A percentile compares a stretch with the other conserved stretches of the same genome.
Conservation (phyloP, 306 rosid genomes). For the Leucaena leucocephala region DNA sequence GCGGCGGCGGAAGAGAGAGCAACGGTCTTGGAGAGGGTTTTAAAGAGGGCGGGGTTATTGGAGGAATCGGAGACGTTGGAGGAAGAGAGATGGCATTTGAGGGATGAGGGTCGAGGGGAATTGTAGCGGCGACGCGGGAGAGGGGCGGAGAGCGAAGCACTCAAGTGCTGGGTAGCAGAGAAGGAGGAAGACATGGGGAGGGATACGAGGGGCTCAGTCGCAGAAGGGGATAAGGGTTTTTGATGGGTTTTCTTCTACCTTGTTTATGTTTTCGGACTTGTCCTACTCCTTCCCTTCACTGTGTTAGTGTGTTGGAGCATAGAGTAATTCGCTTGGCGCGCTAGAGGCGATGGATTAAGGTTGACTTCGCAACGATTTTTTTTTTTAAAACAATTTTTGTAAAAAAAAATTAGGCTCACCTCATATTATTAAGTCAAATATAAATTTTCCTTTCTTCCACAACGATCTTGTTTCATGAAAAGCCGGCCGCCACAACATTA, state of each 20-base stretch:
- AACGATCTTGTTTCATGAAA: too few species aligned
- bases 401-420: too few species aligned
- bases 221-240: slow-evolving; percentile 39
- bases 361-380: too few species aligned
- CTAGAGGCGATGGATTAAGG: too few species aligned
- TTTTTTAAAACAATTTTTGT: too few species aligned
- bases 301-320: too few species aligned
- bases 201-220: background rate
- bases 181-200: slow-evolving; percentile 61
- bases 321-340: too few species aligned
- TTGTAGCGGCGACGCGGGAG: slow-evolving; percentile 33
- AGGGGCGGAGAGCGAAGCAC: slow-evolving; percentile 38
- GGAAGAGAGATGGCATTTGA: slow-evolving; percentile 39
- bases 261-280: background rate
- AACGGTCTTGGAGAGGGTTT: slow-evolving; percentile 56
- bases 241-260: slow-evolving; percentile 36
- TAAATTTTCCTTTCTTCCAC: too few species aligned
- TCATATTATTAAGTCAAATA: too few species aligned
- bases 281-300: too few species aligned
- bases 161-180: slow-evolving; percentile 56
- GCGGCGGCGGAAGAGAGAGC: slow-evolving; percentile 69
- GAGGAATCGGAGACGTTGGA: slow-evolving; percentile 42
- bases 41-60: slow-evolving; percentile 35
- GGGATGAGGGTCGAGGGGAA: slow-evolving; percentile 29
- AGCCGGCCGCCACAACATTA: too few species aligned